Percentiles rank a stretch among this genome's conserved stretches.
Evolutionary conservation across 768 basidiomycete genomes (phyloP).

Genomic region (Naganishia vishniacii): DNA sequence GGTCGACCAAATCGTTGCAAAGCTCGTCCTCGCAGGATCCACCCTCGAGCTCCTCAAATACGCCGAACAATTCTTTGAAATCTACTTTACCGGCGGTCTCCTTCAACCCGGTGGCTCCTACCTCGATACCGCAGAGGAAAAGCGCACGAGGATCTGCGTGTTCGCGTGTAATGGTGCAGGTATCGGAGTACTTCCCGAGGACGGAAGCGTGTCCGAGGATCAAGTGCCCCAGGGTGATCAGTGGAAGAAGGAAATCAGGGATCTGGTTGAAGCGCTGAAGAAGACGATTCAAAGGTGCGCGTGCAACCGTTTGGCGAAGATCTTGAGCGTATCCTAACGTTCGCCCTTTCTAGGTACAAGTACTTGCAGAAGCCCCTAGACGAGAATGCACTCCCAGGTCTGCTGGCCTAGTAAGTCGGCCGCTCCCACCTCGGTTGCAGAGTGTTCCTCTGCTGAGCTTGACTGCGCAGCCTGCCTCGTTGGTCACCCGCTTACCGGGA

Average conservation of each 20-base stretch:
- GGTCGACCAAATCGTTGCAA: slow-evolving; percentile 40
- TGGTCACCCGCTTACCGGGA: slow-evolving; percentile 72
- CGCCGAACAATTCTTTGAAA: slow-evolving; percentile 92
- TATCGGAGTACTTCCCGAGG: slow-evolving; percentile 25
- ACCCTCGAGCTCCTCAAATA: slow-evolving; percentile 95
- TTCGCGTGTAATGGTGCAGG: slow-evolving; percentile 27
- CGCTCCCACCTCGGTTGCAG: not conserved
- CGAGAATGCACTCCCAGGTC: slow-evolving; percentile 68
- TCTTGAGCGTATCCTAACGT: slow-evolving; percentile 2
- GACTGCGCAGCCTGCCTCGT: slow-evolving; percentile 52
- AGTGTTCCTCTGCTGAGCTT: not conserved
- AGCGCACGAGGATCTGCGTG: slow-evolving; percentile 70
- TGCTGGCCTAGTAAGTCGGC: slow-evolving; percentile 75
- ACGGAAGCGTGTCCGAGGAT: slow-evolving; percentile 54
- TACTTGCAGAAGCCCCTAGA: slow-evolving; percentile 98
- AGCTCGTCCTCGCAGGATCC: slow-evolving; percentile 80
- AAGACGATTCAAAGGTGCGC: slow-evolving; percentile 86
- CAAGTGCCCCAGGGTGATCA: slow-evolving; percentile 51
- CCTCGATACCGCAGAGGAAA: slow-evolving; percentile 71
- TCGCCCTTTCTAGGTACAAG: slow-evolving; percentile 66
- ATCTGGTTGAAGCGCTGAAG: slow-evolving; percentile 87
- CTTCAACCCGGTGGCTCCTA: slow-evolving; percentile 92
- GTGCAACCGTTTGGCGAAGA: too few species aligned
- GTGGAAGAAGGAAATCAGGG: slow-evolving; percentile 62
- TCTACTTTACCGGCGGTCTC: slow-evolving; percentile 89